Base-by-base conservation (phyloP, 176 grass and related monocot species). In the Phragmites australis region DNA sequence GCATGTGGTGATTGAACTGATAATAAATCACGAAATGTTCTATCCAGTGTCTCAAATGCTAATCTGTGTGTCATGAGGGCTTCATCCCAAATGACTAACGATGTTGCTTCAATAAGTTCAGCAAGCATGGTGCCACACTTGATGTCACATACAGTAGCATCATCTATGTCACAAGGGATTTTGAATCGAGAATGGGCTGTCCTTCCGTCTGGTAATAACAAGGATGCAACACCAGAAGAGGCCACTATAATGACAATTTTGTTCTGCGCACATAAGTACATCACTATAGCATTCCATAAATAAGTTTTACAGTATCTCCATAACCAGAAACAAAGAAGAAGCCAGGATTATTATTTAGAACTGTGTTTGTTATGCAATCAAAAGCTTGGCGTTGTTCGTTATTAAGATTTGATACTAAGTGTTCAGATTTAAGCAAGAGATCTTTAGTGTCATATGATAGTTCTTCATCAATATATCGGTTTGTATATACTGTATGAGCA, bases 101-200 rank as follows among this genome's bases (percentile, higher is more conserved):
- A 18, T 7, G 49, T 52, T 2, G 2, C 0, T 1, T 52, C 5
- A 2, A 52, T 52, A 1, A 52, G 15, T 6, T 52, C 49, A 8
- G 49, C 4, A 1, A 52, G 4, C 0, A 6, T 6, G 0, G 18
- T 52, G 0, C 49, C 49, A 19, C 49, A 4, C 0, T 19, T 18
- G 1, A 52, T 52, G 5, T 52, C 39, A 32, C 72, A 84, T 1
- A 66, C 3, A 0, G 44, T 26, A 0, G 40, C 18, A 2, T 76
- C 32, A 53, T 46, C 42, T 0, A 85, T 6, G 9, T 85, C 40
- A 16, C 77, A 34, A 10, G 72, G 73, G 6, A 85, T 85, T 8
- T 85, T 75, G 30, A 85, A 85, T 6, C 82, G 19, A 1, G 71
- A 85, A n/a, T 84, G 70, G 0, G 72, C 46, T 4, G 57, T 84